These are phyloP conservation scores for Apophysomyces elegans DNA, from an alignment of 371 early-diverging fungal genomes.

Conservation along the genomic window DNA sequence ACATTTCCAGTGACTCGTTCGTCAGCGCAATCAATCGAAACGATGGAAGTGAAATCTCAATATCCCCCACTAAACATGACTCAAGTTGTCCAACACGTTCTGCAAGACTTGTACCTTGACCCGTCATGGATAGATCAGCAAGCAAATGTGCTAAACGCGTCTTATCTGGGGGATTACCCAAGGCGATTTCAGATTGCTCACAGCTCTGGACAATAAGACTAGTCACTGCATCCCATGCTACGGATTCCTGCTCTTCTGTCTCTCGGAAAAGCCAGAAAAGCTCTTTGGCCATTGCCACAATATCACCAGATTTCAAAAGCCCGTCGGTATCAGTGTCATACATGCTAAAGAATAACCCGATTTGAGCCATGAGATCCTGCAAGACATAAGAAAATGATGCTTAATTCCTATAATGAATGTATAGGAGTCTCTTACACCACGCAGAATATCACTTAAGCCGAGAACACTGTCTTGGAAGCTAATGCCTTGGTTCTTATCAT, in stretches of 20 bases:
- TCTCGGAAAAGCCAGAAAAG: slow-evolving; percentile 70
- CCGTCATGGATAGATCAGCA: slow-evolving; percentile 17
- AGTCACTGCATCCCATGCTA: slow-evolving; percentile 63
- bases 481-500: slow-evolving; percentile 57
- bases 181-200: slow-evolving; percentile 58
- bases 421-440: slow-evolving; percentile 46
- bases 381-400: background rate
- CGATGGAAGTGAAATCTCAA: slow-evolving; percentile 39
- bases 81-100: slow-evolving; percentile 23
- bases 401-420: background rate
- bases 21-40: slow-evolving; percentile 69
- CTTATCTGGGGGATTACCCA: slow-evolving; percentile 22
- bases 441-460: slow-evolving; percentile 78
- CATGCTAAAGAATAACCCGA: slow-evolving; percentile 80
- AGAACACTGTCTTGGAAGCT: slow-evolving; percentile 78
- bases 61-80: background rate
- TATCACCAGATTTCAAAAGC: slow-evolving; percentile 69
- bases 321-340: slow-evolving; percentile 77
- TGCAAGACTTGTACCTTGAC: slow-evolving; percentile 7
- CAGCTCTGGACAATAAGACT: slow-evolving; percentile 63
- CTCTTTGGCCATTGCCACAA: slow-evolving; percentile 82
- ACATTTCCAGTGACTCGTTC: slow-evolving; percentile 68
- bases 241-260: slow-evolving; percentile 47
- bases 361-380: slow-evolving; percentile 76
- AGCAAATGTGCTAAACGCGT: slow-evolving; percentile 14